Percentiles rank a stretch among this genome's conserved stretches.
Conservation (phyloP, 2,329 filamentous ascomycete genomes). For the Alternaria angustiovoidea region DNA sequence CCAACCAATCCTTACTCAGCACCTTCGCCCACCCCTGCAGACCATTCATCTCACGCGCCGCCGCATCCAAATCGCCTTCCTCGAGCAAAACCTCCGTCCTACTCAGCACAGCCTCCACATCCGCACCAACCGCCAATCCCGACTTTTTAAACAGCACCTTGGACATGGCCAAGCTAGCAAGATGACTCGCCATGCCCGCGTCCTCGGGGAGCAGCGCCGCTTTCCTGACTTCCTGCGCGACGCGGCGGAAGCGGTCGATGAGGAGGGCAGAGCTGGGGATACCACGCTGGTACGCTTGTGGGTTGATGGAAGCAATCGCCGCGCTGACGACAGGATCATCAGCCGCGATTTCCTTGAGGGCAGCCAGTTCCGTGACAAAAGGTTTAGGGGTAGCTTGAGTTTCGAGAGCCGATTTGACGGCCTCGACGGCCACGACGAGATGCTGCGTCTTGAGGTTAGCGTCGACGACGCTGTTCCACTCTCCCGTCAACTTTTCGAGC, state of each 20-base stretch:
- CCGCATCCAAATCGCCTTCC: constrained; percentile 89
- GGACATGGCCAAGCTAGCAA: constrained; percentile 86
- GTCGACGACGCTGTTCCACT: constrained; percentile 92
- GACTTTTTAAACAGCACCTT: constrained; percentile 96
- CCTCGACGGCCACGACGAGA: constrained; percentile 93
- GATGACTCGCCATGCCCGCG: constrained; percentile 92
- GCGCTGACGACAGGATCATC: constrained; percentile 88
- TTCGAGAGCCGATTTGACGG: constrained; percentile 84
- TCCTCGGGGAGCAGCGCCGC: constrained; percentile 90
- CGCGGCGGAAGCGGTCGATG: constrained; percentile 93
- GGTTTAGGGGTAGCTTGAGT: constrained; percentile 77
- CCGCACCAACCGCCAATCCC: constrained; percentile 76
- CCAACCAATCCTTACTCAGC: constrained; percentile 90
- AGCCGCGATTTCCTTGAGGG: constrained; percentile 88
- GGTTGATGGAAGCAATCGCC: constrained; percentile 96
- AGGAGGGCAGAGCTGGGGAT: constrained; percentile 84
- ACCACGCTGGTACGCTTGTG: constrained; percentile 89
- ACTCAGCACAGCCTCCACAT: constrained; percentile 92
- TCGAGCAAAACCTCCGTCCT: constrained; percentile 90
- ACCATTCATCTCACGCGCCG: constrained; percentile 93
- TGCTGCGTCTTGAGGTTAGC: constrained; percentile 93
- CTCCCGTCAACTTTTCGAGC: constrained; percentile 84
- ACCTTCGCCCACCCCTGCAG: constrained; percentile 95
- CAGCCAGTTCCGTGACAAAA: constrained; percentile 91
- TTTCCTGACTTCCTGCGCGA: constrained; percentile 92